Evolutionary conservation across 1,284 basidiomycete genomes (phyloP), one percentile per base, ranked within the genome.

Genomic region (Stygiomarasmius scandens): DNA sequence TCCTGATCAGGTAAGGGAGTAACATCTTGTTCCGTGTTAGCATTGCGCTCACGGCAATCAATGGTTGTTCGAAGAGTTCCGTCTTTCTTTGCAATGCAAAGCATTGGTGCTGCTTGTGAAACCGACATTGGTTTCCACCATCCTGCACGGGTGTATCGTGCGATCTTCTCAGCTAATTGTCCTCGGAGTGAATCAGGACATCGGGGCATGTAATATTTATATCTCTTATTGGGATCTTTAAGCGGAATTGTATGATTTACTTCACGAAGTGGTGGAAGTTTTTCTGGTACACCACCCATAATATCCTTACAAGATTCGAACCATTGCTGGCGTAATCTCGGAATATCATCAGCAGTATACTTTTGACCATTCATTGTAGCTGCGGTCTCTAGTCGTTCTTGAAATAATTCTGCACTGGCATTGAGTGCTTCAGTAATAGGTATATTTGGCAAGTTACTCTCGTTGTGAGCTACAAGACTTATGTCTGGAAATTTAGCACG

Each of bases 1-100:
- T 69, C 65, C 22, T 67, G 66, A 49, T 69, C 65, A 3, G 68
- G 69, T 32, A 74, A 55, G 1, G 69, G 72, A 0, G 68, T 67
- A 0, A 66, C 61, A 20, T 72, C 54, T 32, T 73, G 71, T 0
- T 61, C 23, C 0, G 72, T 73, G 46, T 74, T 75, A 2, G 62
- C 64, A 32, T 67, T 67, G 5, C 58, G 58, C 48, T 63, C 38
- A 14, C 64, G 48, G n/a, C n/a, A n/a, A n/a, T n/a, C n/a, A n/a
- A n/a, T n/a, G n/a, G n/a, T n/a, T n/a, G n/a, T n/a, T n/a, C 69
- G 52, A 1, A 78, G 41, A 2, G 52, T 54, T 1, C 65, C 62
- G 29, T 64, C 60, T 41, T 64, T 67, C 57, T 72, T 73, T 1
- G 60, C 61, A 1, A 71, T 61, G 48, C 63, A 68, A 14, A 71